phyloP scores from a whole-genome alignment of 1,284 basidiomycete species.

The Cutaneotrichosporon dermatis region DNA sequence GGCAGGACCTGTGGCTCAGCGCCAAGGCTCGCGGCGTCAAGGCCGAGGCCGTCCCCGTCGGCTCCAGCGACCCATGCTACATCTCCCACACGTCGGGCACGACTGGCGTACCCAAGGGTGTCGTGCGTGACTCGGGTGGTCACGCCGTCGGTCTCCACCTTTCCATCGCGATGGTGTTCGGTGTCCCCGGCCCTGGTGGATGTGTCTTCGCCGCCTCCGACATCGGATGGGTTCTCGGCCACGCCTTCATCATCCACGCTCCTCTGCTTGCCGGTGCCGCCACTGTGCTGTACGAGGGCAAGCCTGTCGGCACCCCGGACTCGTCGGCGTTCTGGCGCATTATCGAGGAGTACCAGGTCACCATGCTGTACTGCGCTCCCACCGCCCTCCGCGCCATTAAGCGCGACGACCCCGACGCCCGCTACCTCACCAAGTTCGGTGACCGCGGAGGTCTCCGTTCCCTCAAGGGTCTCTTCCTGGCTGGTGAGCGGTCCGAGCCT shows the following conservation, averaged over 20 bases:
- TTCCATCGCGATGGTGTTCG: slow-evolving; percentile 87
- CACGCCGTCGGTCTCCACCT: slow-evolving; percentile 80
- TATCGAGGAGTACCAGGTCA: slow-evolving; percentile 81
- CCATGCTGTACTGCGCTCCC: slow-evolving; percentile 84
- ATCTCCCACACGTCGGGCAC: slow-evolving; percentile 76
- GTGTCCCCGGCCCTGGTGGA: slow-evolving; percentile 59
- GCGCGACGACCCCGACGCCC: slow-evolving; percentile 21
- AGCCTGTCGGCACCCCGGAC: slow-evolving; percentile 81
- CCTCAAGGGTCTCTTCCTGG: slow-evolving; percentile 20
- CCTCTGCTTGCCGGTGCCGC: slow-evolving; percentile 75
- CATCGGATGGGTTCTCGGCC: slow-evolving; percentile 95
- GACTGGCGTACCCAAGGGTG: slow-evolving; percentile 92
- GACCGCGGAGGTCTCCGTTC: slow-evolving; percentile 14
- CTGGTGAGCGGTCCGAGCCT: slow-evolving; percentile 23
- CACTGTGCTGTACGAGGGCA: slow-evolving; percentile 89
- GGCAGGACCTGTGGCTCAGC: slow-evolving; percentile 13
- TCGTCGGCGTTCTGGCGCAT: slow-evolving; percentile 92
- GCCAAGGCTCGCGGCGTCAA: slow-evolving; percentile 11
- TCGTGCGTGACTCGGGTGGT: slow-evolving; percentile 88
- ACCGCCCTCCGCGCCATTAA: slow-evolving; percentile 49
- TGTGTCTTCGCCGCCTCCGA: slow-evolving; percentile 67
- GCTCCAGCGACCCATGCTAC: slow-evolving; percentile 16
- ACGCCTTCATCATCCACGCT: slow-evolving; percentile 92
- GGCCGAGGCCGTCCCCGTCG: slow-evolving; percentile 16
- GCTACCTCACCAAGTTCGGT: slow-evolving; percentile 12